Evolutionary conservation across 805 yeast species (phyloP).

Genomic region (Yamadazyma endophytica): DNA sequence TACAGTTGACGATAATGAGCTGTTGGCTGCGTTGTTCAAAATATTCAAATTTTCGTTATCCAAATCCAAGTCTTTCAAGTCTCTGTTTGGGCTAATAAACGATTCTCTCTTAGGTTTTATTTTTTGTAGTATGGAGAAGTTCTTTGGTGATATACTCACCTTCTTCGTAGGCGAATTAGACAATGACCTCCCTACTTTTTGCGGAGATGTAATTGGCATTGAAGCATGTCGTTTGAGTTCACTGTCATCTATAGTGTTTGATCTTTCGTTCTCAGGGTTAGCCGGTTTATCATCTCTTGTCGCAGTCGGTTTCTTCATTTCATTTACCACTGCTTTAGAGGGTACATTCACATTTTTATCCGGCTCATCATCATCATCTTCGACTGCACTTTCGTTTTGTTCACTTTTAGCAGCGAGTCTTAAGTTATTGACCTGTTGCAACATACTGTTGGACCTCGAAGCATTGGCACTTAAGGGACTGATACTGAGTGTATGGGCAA

Average conservation of each 20-base stretch:
- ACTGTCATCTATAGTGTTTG: too few species aligned
- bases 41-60: slow-evolving; percentile 32
- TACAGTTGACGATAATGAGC: slow-evolving; percentile 12
- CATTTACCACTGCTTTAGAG: slow-evolving; percentile 1
- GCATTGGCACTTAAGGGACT: slow-evolving; percentile 15
- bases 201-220: slow-evolving; percentile 2
- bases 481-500: slow-evolving; percentile 10
- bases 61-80: slow-evolving; percentile 16
- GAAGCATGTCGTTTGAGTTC: slow-evolving; percentile 7
- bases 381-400: slow-evolving; percentile 19
- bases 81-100: not conserved
- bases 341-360: slow-evolving; percentile 1
- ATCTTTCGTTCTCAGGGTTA: too few species aligned
- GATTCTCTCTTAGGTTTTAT: slow-evolving; percentile 6
- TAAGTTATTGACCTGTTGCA: slow-evolving; percentile 8
- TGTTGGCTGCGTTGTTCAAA: slow-evolving; percentile 12
- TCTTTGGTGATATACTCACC: slow-evolving; percentile 6
- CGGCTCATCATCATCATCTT: slow-evolving; percentile 18
- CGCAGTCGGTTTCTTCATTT: too few species aligned
- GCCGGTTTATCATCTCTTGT: too few species aligned
- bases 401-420: slow-evolving; percentile 2
- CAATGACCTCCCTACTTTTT: slow-evolving; percentile 1
- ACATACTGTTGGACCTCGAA: slow-evolving; percentile 11
- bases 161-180: too few species aligned
- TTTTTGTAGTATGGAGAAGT: slow-evolving; percentile 3